Evolutionary conservation across 202 grass and related monocot species (phyloP), one percentile per base, ranked within the genome.

Genomic region (Digitaria exilis): DNA sequence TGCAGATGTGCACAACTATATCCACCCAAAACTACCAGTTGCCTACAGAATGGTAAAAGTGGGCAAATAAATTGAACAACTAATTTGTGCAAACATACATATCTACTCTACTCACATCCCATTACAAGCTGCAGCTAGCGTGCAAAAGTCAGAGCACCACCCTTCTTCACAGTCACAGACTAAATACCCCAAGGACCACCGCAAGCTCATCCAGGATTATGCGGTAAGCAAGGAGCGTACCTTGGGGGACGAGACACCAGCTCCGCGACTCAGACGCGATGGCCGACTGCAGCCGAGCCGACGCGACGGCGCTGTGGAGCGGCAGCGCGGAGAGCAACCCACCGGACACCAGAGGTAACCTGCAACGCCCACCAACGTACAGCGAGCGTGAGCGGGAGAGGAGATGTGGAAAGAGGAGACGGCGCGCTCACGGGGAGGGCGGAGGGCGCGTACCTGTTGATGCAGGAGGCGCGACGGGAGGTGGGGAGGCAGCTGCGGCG

Each of bases 231-330:
- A 72, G 43, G 31, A 66, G 5, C 16, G 24, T 30, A 92, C 93
- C 93, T 96, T 92, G 86, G 31, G 93, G 93, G 59, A 92, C 79
- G 65, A 87, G 82, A 17, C 90, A 90, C 90, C 90, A 96, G 51
- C 83, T 84, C 52, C 92, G 93, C 1, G 90, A 91, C 18, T 91
- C 88, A 4, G 88, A 72, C 0, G 90, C 71, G 71, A 96, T 89
- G n/a, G 83, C 69, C 17, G 90, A 96, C 41, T 19, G 78, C 13
- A 96, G 86, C 26, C 93, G 76, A 34, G 90, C 81, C 0, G 90
- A 85, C 6, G 88, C 93, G 69, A 95, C 58, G 28, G 88, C 86
- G 81, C 76, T 92, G 88, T 95, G 93, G 59, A 95, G 90, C 18
- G 93, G 93, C 52, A 95, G 75, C 45, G 75, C 83, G 7, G 90